Evolutionary conservation across 2,329 filamentous ascomycete genomes (phyloP), one percentile per base, ranked within the genome.

Genomic region (Sporothrix phasma): DNA sequence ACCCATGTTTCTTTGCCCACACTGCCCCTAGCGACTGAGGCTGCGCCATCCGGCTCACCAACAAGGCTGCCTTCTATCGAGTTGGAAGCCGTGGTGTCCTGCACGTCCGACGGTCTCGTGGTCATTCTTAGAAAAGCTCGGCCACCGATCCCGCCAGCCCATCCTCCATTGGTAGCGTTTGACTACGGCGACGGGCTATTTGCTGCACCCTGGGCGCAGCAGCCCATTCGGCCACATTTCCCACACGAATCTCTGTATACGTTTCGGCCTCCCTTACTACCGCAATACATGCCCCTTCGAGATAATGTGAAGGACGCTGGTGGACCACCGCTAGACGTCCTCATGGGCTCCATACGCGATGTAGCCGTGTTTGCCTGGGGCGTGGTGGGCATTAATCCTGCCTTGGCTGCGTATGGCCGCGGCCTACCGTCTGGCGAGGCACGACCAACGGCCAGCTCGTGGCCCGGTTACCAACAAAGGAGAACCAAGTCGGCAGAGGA

Each of bases 361-460:
- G 88, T 92, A 56, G 90, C 89, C 1, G 88, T 94, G n/a, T 94
- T 95, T 72, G 90, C 90, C 10, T 95, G 90, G 90, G 88, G 87
- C 1, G 76, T 93, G 11, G 84, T 86, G 26, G 89, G 89, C 24
- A 92, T 92, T 77, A 93, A 94, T 72, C 88, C 88, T 15, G 87
- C 84, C 46, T 76, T 93, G 62, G 84, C 86, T 17, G 79, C 83
- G 3, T 88, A 87, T 70, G 79, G 83, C 53, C 79, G 78, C 4
- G 88, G 89, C 2, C 79, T 76, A 31, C 85, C 88, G 0, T 76
- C 74, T 22, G 87, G 84, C n/a, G 84, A 88, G 66, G 80, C 85
- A 34, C 78, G 84, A 65, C 87, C 88, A 1, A 76, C 79, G 5
- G 3, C 24, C 13, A 29, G 5, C 19, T 24, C 45, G 26, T 37